Evolutionary conservation across 1,139 yeast species (phyloP).

Genomic region (Nematodospora anomalae): DNA sequence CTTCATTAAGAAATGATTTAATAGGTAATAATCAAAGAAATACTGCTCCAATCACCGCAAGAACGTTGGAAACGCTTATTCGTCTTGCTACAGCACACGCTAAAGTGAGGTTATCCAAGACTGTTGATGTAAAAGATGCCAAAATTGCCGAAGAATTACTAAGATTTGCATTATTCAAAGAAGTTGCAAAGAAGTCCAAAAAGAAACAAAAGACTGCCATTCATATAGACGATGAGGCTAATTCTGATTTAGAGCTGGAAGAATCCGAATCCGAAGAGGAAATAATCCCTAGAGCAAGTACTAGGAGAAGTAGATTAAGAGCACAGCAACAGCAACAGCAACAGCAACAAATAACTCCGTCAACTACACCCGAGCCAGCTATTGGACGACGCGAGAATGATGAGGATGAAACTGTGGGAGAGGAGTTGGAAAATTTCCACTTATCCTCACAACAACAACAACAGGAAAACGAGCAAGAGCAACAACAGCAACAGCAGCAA

Average conservation of each 20-base stretch:
- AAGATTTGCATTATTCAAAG: conserved; percentile 84
- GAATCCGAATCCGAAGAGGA: conserved; percentile 21
- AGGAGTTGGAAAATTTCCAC: conserved; percentile 27
- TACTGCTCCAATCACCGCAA: conserved; percentile 95
- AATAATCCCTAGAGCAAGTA: conserved; percentile 20
- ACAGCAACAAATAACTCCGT: conserved; percentile 14
- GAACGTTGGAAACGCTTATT: conserved; percentile 94
- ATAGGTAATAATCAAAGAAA: conserved; percentile 70
- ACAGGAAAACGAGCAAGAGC: conserved; percentile 6
- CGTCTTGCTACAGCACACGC: conserved; percentile 98
- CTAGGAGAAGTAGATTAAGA: conserved; percentile 21
- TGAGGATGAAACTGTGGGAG: conserved; percentile 24
- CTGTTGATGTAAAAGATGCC: conserved; percentile 78
- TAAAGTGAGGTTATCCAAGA: conserved; percentile 78
- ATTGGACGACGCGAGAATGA: conserved; percentile 13
- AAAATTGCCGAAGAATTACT: conserved; percentile 81
- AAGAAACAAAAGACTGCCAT: conserved; percentile 33
- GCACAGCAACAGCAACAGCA: conserved; percentile 12
- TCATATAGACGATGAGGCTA: conserved; percentile 19
- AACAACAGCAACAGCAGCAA: conserved; percentile 4
- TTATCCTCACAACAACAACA: conserved; percentile 10
- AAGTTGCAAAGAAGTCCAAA: conserved; percentile 47
- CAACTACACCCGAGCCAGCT: conserved; percentile 13
- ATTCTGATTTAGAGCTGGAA: conserved; percentile 24
- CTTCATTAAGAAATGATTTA: conserved; percentile 81